Base-by-base conservation (phyloP, 1,139 yeast genomes). In the Zygosaccharomyces sapae region DNA sequence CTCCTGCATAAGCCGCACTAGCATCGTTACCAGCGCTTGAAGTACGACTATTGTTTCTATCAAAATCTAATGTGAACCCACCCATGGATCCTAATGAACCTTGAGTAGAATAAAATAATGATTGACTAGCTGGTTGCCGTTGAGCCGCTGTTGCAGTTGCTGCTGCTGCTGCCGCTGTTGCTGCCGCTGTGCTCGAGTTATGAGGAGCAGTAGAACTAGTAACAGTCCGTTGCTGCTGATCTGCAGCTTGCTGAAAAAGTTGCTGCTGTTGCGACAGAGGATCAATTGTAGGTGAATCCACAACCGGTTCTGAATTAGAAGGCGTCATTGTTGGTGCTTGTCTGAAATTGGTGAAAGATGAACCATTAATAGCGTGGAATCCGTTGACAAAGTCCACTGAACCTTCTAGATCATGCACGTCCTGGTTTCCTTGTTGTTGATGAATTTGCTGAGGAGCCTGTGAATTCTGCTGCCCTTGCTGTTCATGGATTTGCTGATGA, bases 321-420 rank as follows among this genome's bases (percentile, higher is more conserved):
- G 53, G 56, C 1, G 54, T 48, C 49, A 53, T 54, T 29, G 41
- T 10, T 5, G 31, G 41, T 13, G 34, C 41, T 18, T 30, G 25
- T 39, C 45, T 45, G 33, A 43, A 48, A 22, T 42, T 43, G 16
- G 22, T 37, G 19, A 45, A 51, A 35, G 44, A 54, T 7, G 31
- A 33, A 13, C 38, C 40, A 5, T 46, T 30, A 6, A 34, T 27
- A 24, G 38, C 25, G 33, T 50, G 50, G 35, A 56, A 58, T 10
- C 65, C 65, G 18, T 53, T 60, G 24, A 61, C 58, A 37, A 61
- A 61, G 46, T 61, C 63, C 19, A 60, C 47, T 30, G 52, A 49
- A 24, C 46, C 46, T 16, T 44, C 46, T 7, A 33, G 43, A 25
- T 37, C 39, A 8, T 13, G 33, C 18, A 38, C 43, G 4, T 41